Evolutionary conservation across 1,284 basidiomycete species (phyloP), one percentile per base, ranked within the genome.

Genomic region (Apiotrichum siamense): DNA sequence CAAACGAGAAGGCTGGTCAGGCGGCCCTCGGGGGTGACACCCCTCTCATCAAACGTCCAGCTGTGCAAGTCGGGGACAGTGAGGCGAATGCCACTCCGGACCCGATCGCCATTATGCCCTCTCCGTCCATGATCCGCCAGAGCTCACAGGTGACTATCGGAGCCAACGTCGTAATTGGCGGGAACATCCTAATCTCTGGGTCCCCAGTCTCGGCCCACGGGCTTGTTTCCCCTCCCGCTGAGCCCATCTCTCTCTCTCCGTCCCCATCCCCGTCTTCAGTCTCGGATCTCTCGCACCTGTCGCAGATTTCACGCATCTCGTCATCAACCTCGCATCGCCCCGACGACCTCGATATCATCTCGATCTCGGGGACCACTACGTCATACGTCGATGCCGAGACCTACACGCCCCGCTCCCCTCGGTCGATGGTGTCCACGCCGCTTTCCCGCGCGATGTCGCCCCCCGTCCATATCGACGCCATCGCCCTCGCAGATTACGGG

Each of bases 351-450:
- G 55, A 57, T 12, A 25, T 53, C 29, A 33, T 57, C 25, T 53
- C 51, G 6, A 37, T 53, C 18, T 47, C 50, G 6, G 50, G 50
- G 17, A 44, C 49, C 3, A 48, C 48, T 1, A 44, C 49, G 27
- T 37, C 38, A 23, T 57, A 49, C 40, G 41, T 57, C 17, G 55
- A 57, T 40, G 55, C 55, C 1, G 55, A 57, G 49, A 47, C 46
- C 7, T 57, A 57, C 49, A 57, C 55, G 23, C 55, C 55, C 7
- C 44, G 51, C 25, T 46, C 52, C 2, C 35, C 29, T 5, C 26
- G 36, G n/a, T 47, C 49, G 12, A 49, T 47, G 11, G 10, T 39
- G 18, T 20, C 41, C 4, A 43, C 50, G 12, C 36, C 50, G 15
- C 21, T 37, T 3, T 49, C 47, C 6, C 51, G 43, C 4, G 31